A percentile compares a stretch with the other conserved stretches of the same genome.
Evolutionary conservation across 768 basidiomycete genomes (phyloP).

Genomic region (Collybia nuda): DNA sequence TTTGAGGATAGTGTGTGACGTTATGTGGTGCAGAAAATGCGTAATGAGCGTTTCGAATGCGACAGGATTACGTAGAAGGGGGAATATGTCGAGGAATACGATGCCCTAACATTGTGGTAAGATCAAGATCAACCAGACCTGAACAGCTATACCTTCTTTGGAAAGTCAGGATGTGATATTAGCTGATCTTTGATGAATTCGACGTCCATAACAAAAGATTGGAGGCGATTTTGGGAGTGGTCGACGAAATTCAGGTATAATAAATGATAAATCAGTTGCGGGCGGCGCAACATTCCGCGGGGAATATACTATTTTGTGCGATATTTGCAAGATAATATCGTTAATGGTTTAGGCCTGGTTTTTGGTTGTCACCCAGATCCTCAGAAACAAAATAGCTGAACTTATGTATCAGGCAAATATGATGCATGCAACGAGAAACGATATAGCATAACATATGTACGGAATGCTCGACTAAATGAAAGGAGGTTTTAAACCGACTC

Average conservation of each 20-base stretch:
- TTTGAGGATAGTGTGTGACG: slow-evolving; percentile 69
- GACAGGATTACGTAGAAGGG: slow-evolving; percentile 81
- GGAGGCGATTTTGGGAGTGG: no score
- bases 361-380: no score
- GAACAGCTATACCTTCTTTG: slow-evolving; percentile 67
- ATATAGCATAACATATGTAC: no score
- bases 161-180: slow-evolving; percentile 72
- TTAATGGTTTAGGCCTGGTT: no score
- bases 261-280: no score
- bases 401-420: slow-evolving; percentile 10
- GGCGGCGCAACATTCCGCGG: no score
- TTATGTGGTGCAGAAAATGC: slow-evolving; percentile 83
- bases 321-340: no score
- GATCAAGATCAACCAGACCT: neutral
- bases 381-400: no score
- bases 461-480: no score
- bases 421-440: slow-evolving; percentile 9
- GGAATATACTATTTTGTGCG: no score
- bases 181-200: slow-evolving; percentile 65
- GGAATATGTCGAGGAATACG: slow-evolving; percentile 93
- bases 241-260: no score
- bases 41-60: slow-evolving; percentile 91
- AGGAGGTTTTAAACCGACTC: slow-evolving; percentile 75
- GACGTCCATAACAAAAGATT: slow-evolving; percentile 65
- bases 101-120: slow-evolving; percentile 59